These are phyloP conservation scores for Piloderma croceum DNA, from an alignment of 768 basidiomycete genomes.

Conservation along the genomic window DNA sequence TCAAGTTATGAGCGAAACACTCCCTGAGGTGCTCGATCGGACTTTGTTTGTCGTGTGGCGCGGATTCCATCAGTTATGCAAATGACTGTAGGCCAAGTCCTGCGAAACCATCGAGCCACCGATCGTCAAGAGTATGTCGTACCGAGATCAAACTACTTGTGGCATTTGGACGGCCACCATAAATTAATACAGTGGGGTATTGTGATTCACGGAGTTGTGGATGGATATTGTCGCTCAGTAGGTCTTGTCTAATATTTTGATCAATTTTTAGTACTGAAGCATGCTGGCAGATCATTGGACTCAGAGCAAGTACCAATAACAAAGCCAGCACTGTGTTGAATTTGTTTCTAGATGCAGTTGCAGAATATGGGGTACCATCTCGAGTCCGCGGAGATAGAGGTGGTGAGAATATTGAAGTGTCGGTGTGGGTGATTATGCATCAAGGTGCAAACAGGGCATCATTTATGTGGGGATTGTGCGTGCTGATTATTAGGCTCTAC, in stretches of 20 bases:
- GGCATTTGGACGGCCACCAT: constrained; percentile 26
- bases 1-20: too few relatives aligned
- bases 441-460: constrained; percentile 24
- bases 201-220: constrained; percentile 22
- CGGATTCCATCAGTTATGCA: too few relatives aligned
- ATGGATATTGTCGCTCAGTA: constrained; percentile 19
- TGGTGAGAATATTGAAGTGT: constrained; percentile 26
- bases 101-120: constrained; percentile 16
- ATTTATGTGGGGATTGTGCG: constrained; percentile 25
- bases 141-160: constrained; percentile 11
- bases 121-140: constrained; percentile 15
- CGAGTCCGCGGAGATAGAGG: constrained; percentile 22
- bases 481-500: not conserved
- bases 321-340: constrained; percentile 8
- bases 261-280: not conserved
- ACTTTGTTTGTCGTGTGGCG: too few relatives aligned
- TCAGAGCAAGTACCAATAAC: constrained; percentile 23
- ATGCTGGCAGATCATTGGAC: constrained; percentile 12
- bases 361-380: constrained; percentile 17
- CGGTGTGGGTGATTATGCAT: constrained; percentile 28
- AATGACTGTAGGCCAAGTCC: constrained; percentile 23
- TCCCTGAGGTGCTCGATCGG: too few relatives aligned
- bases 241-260: constrained; percentile 6
- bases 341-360: constrained; percentile 1
- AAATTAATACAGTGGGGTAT: constrained; percentile 25